Evolutionary conservation across 805 yeast species (phyloP), one percentile per base, ranked within the genome.

Genomic region (Kodamaea hsintzibuensis): DNA sequence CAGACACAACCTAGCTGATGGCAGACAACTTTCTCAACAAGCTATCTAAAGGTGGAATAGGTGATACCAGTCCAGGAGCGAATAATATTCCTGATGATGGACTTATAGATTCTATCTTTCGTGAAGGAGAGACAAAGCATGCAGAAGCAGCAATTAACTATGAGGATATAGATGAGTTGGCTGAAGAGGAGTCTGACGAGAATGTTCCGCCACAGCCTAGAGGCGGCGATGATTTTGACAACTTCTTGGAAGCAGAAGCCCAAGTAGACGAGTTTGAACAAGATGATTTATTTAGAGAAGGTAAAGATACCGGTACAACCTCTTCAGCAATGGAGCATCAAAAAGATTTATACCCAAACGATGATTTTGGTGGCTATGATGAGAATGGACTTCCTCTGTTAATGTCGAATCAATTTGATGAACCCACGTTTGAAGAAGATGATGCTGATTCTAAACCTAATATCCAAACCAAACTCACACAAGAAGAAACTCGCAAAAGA

Each of bases 121-220:
- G 55, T 52, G 73, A 70, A 38, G 58, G 66, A 27, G 61, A 62
- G 37, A 73, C 89, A 2, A 79, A 80, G 52, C 98, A 92, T 69
- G 92, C 95, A 1, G 97, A 83, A 6, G 93, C 92, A 68, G 99
- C 99, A 8, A 76, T 91, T 33, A 98, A 93, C 69, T 93, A 58
- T 14, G 60, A 53, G 8, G 63, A 55, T 10, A 60, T 56, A 18
- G 60, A 49, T 25, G 55, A 51, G 42, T 49, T 53, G 16, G 61
- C 49, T 2, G 50, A 45, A 19, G 97, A 92, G 46, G 96, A 89
- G 53, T 97, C 90, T 47, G 96, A 88, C 53, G 77, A 54, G 42
- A 57, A 51, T 46, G 18, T 38, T 22, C 49, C 52, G 18, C n/a
- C 50, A 27, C 51, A 44, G 55, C 54, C 57, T 46, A 56, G 49